A percentile compares a stretch with the other conserved stretches of the same genome.
Conservation (phyloP, 2,329 filamentous ascomycete genomes). For the Xenoacremonium recifei region DNA sequence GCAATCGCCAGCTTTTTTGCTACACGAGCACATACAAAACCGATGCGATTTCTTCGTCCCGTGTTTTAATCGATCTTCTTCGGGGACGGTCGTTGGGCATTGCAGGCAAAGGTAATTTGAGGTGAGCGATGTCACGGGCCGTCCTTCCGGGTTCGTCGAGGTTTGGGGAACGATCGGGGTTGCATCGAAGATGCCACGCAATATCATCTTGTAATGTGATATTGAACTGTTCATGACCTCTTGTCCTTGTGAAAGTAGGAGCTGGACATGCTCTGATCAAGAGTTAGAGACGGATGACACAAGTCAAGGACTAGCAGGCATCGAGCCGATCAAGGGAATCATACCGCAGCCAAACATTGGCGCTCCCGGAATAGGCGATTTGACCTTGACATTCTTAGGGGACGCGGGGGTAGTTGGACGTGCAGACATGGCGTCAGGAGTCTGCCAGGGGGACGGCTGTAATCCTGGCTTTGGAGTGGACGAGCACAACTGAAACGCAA, state of each 20-base stretch:
- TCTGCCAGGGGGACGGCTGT: neutral
- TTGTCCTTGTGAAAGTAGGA: constrained; percentile 59
- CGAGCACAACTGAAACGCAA: no score
- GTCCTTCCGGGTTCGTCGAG: constrained; percentile 56
- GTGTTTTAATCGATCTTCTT: constrained; percentile 65
- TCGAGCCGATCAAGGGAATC: constrained; percentile 25
- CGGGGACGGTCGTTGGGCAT: constrained; percentile 67
- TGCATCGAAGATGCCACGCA: constrained; percentile 69
- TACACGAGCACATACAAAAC: constrained; percentile 57
- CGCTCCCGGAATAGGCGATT: constrained; percentile 55
- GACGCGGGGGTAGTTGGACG: constrained; percentile 51
- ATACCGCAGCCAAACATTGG: constrained; percentile 65
- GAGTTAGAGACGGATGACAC: constrained; percentile 26
- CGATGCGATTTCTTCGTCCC: constrained; percentile 67
- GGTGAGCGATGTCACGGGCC: constrained; percentile 59
- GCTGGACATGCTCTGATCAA: constrained; percentile 66
- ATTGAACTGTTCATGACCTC: constrained; percentile 68
- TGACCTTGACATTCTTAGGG: constrained; percentile 59
- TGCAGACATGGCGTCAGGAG: constrained; percentile 38
- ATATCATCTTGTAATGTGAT: constrained; percentile 68
- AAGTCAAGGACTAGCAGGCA: neutral
- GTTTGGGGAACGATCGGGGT: constrained; percentile 65
- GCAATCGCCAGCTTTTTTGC: neutral
- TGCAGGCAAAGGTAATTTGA: constrained; percentile 72
- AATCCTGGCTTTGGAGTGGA: constrained; percentile 2